Conservation (phyloP, 2,329 filamentous ascomycete species). For the Didymella segeticola region DNA sequence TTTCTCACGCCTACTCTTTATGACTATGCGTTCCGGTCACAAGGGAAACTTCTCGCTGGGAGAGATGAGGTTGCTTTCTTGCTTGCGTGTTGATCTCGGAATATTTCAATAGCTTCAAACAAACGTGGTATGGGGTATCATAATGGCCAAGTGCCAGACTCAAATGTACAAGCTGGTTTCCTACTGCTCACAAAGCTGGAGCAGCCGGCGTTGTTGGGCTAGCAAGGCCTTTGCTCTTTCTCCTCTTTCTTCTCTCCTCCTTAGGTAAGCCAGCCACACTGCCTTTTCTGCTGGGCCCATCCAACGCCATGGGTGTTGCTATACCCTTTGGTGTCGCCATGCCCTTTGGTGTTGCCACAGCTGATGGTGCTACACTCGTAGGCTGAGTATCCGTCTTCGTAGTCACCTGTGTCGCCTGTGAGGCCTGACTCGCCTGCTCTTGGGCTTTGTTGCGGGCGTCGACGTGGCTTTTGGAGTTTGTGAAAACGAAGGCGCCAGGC, state of each 20-base stretch:
- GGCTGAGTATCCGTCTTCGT: constrained; percentile 30
- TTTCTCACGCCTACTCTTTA: too few species aligned
- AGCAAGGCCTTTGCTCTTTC: constrained; percentile 47
- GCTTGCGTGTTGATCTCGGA: too few species aligned
- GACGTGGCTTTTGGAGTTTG: constrained; percentile 52
- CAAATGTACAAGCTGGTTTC: too few species aligned
- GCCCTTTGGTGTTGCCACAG: constrained; percentile 38
- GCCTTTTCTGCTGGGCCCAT: constrained; percentile 32
- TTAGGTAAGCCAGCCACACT: constrained; percentile 35
- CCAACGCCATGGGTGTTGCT: constrained; percentile 24
- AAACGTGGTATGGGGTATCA: too few species aligned
- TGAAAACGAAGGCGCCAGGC: constrained; percentile 67
- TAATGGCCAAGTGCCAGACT: too few species aligned
- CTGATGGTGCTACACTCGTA: constrained; percentile 36
- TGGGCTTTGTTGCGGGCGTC: constrained; percentile 50
- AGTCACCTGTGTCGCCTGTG: constrained; percentile 21
- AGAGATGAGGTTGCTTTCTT: too few species aligned
- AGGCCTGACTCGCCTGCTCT: constrained; percentile 31
- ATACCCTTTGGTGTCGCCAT: constrained; percentile 32
- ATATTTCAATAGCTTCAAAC: too few species aligned
- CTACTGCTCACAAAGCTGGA: constrained; percentile 14
- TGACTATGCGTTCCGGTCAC: too few species aligned
- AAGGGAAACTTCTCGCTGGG: too few species aligned
- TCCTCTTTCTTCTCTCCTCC: constrained; percentile 44
- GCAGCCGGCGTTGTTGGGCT: constrained; percentile 42